phyloP scores from a whole-genome alignment of 2,329 filamentous ascomycete species.

The Elsinoe perseae region DNA sequence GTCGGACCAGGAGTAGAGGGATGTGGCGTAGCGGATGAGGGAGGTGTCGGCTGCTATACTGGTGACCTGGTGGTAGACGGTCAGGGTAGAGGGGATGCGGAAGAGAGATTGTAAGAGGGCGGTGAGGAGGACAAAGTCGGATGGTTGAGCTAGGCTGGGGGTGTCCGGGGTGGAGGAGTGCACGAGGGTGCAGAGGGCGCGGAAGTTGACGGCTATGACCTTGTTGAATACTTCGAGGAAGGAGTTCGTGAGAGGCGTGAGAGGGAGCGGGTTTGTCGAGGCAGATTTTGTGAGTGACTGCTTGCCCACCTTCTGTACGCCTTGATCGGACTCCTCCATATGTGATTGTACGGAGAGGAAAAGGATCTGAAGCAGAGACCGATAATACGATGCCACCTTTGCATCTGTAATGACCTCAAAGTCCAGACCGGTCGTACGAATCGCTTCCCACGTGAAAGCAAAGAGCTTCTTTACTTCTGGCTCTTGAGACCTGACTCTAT shows the following conservation, averaged over 20 bases:
- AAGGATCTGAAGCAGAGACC: slow-evolving; percentile 72
- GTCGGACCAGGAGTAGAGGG: slow-evolving; percentile 91
- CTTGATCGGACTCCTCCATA: slow-evolving; percentile 34
- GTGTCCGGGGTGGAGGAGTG: slow-evolving; percentile 52
- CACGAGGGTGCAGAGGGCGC: slow-evolving; percentile 68
- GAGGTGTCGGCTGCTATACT: slow-evolving; percentile 52
- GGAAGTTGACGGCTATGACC: slow-evolving; percentile 75
- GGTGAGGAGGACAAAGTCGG: slow-evolving; percentile 79
- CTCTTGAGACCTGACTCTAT: slow-evolving; percentile 38
- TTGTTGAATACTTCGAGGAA: slow-evolving; percentile 67
- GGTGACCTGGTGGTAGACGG: slow-evolving; percentile 46
- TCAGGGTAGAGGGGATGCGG: slow-evolving; percentile 64
- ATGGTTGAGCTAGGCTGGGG: slow-evolving; percentile 41
- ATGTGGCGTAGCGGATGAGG: slow-evolving; percentile 70
- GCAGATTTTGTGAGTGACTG: slow-evolving; percentile 10
- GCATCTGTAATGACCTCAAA: slow-evolving; percentile 53
- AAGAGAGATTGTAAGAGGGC: slow-evolving; percentile 81
- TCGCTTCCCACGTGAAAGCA: slow-evolving; percentile 52
- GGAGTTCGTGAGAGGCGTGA: slow-evolving; percentile 46
- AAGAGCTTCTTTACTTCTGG: slow-evolving; percentile 49
- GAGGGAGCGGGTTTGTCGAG: slow-evolving; percentile 25
- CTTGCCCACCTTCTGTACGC: neutral
- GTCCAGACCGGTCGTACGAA: slow-evolving; percentile 46
- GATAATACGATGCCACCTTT: slow-evolving; percentile 63
- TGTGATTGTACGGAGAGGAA: slow-evolving; percentile 67